Evolutionary conservation across 2,329 filamentous ascomycete genomes (phyloP), one percentile per base, ranked within the genome.

Genomic region (Ophiocordyceps unilateralis): DNA sequence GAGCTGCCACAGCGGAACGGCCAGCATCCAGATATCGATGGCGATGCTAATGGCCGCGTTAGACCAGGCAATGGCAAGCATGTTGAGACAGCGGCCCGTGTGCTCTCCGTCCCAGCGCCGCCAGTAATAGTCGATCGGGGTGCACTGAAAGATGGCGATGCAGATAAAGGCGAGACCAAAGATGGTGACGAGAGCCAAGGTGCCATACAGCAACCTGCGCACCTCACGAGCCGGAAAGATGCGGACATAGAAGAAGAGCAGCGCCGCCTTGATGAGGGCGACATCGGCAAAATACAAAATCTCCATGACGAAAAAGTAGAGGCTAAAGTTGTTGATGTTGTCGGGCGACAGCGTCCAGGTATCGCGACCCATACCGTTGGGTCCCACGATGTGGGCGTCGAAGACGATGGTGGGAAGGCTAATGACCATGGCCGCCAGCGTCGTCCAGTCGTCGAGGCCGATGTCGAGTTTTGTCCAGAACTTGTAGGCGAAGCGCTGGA

Each of bases 181-280:
- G 1, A 63, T 9, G 5, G 53, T 34, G 39, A 61, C 62, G 43
- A 69, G 58, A 4, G 50, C 48, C 30, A 70, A 49, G 0, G 67
- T 68, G n/a, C 46, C 58, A 55, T 60, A 64, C 6, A 72, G 56
- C 12, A 68, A 40, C 6, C 54, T 56, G 14, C 61, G 60, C 10
- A 72, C 60, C 3, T 40, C 44, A 0, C 42, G 46, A 0, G 55
- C 50, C 0, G 68, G 68, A 47, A 77, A 77, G 44, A 76, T 68
- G 42, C 69, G 65, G 5, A 72, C 56, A 49, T 74, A 76, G 53
- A 76, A 74, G 50, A 69, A 61, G 1, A 76, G 55, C 21, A 77
- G 58, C 0, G 70, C 64, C 5, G 71, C 53, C 48, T 75, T 73
- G 15, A 70, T 58, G 22, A 70, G 54, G 2, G 65, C 56, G 12